Evolutionary conservation across 106 monocot genomes (phyloP).

Genomic region (Platanthera zijinensis): DNA sequence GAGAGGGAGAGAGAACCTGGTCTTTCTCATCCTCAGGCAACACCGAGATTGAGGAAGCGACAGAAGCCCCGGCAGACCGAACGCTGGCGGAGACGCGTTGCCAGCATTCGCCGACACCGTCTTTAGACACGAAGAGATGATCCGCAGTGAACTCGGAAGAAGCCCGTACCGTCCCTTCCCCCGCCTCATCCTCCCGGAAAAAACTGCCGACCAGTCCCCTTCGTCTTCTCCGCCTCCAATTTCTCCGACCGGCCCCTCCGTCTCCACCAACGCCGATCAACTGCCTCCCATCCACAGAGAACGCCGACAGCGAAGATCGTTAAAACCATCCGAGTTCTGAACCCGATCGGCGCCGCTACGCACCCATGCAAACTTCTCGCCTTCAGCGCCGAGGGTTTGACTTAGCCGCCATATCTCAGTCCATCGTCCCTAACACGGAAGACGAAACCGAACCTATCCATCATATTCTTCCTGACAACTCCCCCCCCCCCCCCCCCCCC

Average conservation of each 20-base stretch:
- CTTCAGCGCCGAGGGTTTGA: constrained; percentile 8
- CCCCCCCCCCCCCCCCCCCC: no score
- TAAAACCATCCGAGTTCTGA: constrained; percentile 45
- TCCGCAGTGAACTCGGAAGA: constrained; percentile 82
- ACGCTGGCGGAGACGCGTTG: constrained; percentile 66
- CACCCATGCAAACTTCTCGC: constrained; percentile 7
- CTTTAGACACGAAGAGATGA: constrained; percentile 94
- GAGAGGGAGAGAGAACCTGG: constrained; percentile 37
- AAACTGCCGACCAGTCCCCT: neutral
- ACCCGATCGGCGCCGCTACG: neutral
- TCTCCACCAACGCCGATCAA: neutral
- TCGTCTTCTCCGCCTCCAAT: neutral
- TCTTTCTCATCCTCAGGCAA: constrained; percentile 63
- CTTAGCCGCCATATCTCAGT: constrained; percentile 7
- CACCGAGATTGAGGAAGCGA: constrained; percentile 60
- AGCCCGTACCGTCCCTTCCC: constrained; percentile 45
- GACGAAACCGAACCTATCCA: constrained; percentile 12
- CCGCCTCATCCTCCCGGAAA: constrained; percentile 25
- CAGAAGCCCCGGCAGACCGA: constrained; percentile 77
- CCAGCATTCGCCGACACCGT: constrained; percentile 87
- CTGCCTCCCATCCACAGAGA: constrained; percentile 24
- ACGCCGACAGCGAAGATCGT: constrained; percentile 23
- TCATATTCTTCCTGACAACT: neutral
- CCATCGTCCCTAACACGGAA: neutral
- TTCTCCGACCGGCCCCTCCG: neutral